A percentile compares a stretch with the other conserved stretches of the same genome.
Evolutionary conservation across 1,139 yeast genomes (phyloP).

Genomic region (Pneumocystis canis): DNA sequence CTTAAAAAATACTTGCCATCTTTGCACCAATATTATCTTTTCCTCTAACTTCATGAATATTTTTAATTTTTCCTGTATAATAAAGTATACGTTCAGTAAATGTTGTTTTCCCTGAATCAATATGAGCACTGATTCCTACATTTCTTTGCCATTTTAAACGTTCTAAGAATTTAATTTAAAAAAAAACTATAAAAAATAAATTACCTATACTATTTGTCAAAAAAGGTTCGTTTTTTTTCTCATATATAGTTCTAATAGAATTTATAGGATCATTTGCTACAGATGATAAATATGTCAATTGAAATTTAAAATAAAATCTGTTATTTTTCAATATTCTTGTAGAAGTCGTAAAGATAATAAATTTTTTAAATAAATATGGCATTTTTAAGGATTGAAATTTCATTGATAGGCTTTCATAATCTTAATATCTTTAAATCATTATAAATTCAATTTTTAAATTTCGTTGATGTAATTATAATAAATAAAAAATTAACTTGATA

Average conservation of each 20-base stretch:
- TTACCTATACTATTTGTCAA: background rate
- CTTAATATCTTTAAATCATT: background rate
- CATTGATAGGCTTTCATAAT: background rate
- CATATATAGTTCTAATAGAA: background rate
- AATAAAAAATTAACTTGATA: too few species aligned
- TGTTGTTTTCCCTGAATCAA: constrained; percentile 92
- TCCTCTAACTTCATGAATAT: constrained; percentile 96
- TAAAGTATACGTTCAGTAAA: constrained; percentile 92
- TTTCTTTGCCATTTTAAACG: constrained; percentile 58
- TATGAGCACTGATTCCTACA: constrained; percentile 95
- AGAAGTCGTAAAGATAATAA: background rate
- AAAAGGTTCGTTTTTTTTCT: background rate
- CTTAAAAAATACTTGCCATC: constrained; percentile 37
- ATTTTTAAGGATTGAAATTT: background rate
- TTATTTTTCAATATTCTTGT: background rate
- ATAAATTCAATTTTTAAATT: background rate
- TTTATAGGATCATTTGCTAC: background rate
- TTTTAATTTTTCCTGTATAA: constrained; percentile 94
- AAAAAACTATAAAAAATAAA: background rate
- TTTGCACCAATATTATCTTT: constrained; percentile 96
- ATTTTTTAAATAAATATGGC: background rate
- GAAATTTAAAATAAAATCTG: background rate
- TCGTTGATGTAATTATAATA: too few species aligned
- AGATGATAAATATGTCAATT: background rate
- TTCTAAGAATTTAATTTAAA: constrained; percentile 16